Conservation (phyloP, 2,329 filamentous ascomycete genomes). For the Epichloe gansuensis region DNA sequence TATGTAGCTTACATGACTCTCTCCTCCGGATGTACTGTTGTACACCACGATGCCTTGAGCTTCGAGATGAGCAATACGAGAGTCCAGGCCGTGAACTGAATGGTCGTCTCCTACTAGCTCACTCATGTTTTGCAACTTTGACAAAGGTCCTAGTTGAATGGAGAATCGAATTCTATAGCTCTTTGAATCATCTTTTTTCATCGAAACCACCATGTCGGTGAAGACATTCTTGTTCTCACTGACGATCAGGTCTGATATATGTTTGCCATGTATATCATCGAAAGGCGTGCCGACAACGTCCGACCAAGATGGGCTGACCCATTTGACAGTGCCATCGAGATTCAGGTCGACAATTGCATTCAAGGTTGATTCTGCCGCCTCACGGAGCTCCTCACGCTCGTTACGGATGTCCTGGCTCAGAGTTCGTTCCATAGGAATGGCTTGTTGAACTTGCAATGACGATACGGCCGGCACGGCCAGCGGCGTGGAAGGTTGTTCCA, state of each 20-base stretch:
- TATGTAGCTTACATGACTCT: conserved; percentile 65
- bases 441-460: conserved; percentile 36
- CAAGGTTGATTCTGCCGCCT: conserved; percentile 89
- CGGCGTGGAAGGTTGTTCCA: conserved; percentile 27
- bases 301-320: conserved; percentile 92
- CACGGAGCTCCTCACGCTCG: conserved; percentile 83
- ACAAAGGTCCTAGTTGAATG: conserved; percentile 55
- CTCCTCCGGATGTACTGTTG: conserved; percentile 70
- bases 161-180: conserved; percentile 83
- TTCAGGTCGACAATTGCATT: conserved; percentile 94
- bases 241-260: conserved; percentile 69
- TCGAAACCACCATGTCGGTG: conserved; percentile 68
- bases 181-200: conserved; percentile 84
- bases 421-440: conserved; percentile 46
- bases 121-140: conserved; percentile 43
- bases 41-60: conserved; percentile 98
- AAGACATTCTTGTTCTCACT: conserved; percentile 70
- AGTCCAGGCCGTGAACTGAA: conserved; percentile 20
- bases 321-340: conserved; percentile 79
- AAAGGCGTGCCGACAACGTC: conserved; percentile 77
- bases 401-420: conserved; percentile 84
- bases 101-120: conserved; percentile 24
- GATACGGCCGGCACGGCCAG: conserved; percentile 41
- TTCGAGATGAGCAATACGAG: conserved; percentile 60
- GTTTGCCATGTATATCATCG: conserved; percentile 58